These are phyloP conservation scores for Ambrosia hybrid DNA, from an alignment of 140 eudicot genomes.

Conservation along the genomic window DNA sequence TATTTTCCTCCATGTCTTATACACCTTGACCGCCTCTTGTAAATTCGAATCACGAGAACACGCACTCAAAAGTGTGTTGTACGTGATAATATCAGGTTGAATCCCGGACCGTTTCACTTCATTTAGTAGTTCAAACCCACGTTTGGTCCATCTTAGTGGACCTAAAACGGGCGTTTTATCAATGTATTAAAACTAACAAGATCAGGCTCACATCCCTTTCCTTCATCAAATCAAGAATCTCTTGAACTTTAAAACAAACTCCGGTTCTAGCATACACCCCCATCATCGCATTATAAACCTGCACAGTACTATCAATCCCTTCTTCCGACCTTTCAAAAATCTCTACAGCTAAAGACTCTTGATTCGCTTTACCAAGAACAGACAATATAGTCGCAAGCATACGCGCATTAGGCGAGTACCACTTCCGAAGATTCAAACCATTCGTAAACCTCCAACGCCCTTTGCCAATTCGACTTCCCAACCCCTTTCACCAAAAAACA, in stretches of 20 bases:
- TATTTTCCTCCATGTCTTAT: conserved; percentile 69
- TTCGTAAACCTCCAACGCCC: conserved; percentile 91
- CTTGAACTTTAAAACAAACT: conserved; percentile 70
- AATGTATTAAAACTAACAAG: conserved; percentile 86
- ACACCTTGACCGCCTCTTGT: conserved; percentile 80
- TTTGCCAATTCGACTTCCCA: conserved; percentile 80
- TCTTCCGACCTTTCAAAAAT: conserved; percentile 68
- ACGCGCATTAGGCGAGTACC: conserved; percentile 76
- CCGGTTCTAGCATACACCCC: conserved; percentile 94
- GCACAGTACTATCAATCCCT: conserved; percentile 59
- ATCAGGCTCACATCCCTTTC: conserved; percentile 74
- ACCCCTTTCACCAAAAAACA: conserved; percentile 84
- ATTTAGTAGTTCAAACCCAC: conserved; percentile 53
- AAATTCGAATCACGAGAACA: conserved; percentile 88
- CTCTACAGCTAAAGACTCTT: conserved; percentile 85
- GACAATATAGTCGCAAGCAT: conserved; percentile 82
- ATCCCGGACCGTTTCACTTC: conserved; percentile 76
- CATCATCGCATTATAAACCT: conserved; percentile 98
- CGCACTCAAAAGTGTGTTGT: conserved; percentile 94
- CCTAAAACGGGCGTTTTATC: conserved; percentile 82
- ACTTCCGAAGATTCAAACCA: conserved; percentile 80
- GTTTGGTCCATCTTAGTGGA: conserved; percentile 73
- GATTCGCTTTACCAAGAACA: conserved; percentile 98
- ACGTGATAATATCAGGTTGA: conserved; percentile 86
- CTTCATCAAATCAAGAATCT: conserved; percentile 69